Evolutionary conservation across 208 protist genomes (phyloP).

Genomic region (Leishmania arabica): DNA sequence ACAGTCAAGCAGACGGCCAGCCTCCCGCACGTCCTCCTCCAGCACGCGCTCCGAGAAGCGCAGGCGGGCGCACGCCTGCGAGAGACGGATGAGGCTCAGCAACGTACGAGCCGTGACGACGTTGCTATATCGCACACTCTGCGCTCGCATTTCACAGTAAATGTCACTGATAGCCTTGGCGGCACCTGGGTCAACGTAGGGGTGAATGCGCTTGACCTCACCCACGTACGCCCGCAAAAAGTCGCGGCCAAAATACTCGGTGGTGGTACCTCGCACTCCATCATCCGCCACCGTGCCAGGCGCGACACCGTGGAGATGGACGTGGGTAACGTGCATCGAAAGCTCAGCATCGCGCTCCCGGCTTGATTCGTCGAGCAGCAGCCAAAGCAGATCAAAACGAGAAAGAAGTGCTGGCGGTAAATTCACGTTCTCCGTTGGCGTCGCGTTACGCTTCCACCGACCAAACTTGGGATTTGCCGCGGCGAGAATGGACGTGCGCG

Average conservation of each 20-base stretch:
- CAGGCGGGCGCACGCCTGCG: conserved; percentile 91
- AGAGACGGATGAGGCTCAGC: conserved; percentile 96
- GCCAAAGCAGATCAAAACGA: conserved; percentile 96
- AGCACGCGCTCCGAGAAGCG: conserved; percentile 83
- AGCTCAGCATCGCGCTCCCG: conserved; percentile 92
- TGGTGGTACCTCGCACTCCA: conserved; percentile 41
- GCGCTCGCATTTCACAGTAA: conserved; percentile 91
- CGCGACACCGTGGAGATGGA: conserved; percentile 83
- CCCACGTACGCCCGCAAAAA: conserved; percentile 89
- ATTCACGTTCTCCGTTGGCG: conserved; percentile 98
- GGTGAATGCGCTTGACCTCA: conserved; percentile 84
- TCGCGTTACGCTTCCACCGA: conserved; percentile 93
- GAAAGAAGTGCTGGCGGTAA: conserved; percentile 98
- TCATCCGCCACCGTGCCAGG: conserved; percentile 62
- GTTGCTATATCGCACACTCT: conserved; percentile 77
- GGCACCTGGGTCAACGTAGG: conserved; percentile 70
- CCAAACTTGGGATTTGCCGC: conserved; percentile 98
- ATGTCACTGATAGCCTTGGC: conserved; percentile 84
- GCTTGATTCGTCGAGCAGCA: conserved; percentile 89
- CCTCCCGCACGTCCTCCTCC: conserved; percentile 91
- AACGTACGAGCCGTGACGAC: conserved; percentile 86
- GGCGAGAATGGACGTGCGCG: conserved; percentile 97
- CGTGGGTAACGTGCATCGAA: conserved; percentile 94
- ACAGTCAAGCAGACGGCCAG: conserved; percentile 84
- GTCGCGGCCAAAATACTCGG: conserved; percentile 80